Conservation (phyloP, 768 basidiomycete genomes). For the Leccinum rimulosum region DNA sequence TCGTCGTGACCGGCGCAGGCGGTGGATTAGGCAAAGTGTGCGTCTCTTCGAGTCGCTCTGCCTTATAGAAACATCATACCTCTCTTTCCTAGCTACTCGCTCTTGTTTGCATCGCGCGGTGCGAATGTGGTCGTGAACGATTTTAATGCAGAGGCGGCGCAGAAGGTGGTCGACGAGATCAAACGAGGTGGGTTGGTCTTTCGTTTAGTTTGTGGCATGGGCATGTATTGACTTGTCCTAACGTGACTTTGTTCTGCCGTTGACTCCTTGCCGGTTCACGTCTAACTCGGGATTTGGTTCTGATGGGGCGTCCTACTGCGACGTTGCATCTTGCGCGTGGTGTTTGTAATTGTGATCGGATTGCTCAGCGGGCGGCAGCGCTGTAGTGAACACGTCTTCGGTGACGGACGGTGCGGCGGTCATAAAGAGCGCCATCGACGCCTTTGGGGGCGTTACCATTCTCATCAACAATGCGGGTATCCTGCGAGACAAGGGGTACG, state of each 20-base stretch:
- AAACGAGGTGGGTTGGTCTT: constrained; percentile 52
- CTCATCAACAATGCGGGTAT: constrained; percentile 98
- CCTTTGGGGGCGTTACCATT: constrained; percentile 81
- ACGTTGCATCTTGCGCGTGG: no score
- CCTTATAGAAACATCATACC: background rate
- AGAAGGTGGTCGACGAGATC: constrained; percentile 91
- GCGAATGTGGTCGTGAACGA: constrained; percentile 97
- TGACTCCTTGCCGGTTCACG: background rate
- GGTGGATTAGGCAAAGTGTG: constrained; percentile 92
- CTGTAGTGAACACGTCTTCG: constrained; percentile 81
- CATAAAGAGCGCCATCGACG: constrained; percentile 79
- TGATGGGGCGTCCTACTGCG: background rate
- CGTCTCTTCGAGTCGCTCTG: constrained; percentile 29
- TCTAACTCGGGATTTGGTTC: background rate
- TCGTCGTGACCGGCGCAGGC: constrained; percentile 93
- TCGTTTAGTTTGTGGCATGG: background rate
- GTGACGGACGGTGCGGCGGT: constrained; percentile 86
- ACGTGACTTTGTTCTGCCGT: background rate
- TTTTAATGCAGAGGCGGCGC: constrained; percentile 82
- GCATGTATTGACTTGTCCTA: background rate
- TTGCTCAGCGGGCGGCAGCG: constrained; percentile 74
- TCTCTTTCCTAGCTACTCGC: constrained; percentile 63
- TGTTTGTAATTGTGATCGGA: background rate
- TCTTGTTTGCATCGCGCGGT: constrained; percentile 88
- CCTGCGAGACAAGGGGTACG: constrained; percentile 73